These are phyloP conservation scores for Peribolospora kevripleyi DNA, from an alignment of 768 basidiomycete species.

Conservation along the genomic window DNA sequence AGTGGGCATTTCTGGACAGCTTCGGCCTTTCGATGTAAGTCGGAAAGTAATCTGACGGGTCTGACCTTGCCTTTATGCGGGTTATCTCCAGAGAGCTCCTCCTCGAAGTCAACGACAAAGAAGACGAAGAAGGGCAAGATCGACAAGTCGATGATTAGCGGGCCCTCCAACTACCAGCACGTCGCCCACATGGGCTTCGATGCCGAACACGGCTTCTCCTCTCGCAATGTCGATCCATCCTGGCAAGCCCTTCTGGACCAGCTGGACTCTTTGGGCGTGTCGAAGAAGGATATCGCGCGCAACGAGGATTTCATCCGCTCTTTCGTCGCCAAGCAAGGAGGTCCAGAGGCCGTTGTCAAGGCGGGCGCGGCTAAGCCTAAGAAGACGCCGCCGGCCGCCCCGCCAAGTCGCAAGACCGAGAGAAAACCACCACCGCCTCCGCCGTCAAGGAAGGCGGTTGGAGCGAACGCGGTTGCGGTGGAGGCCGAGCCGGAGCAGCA, in stretches of 20 bases:
- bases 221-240: slow-evolving; percentile 63
- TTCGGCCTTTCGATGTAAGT: slow-evolving; percentile 5
- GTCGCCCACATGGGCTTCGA: slow-evolving; percentile 92
- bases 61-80: neutral
- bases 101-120: slow-evolving; percentile 30
- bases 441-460: slow-evolving; percentile 10
- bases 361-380: slow-evolving; percentile 17
- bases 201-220: slow-evolving; percentile 58
- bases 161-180: slow-evolving; percentile 55
- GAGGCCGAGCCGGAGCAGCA: slow-evolving; percentile 12
- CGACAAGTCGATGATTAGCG: slow-evolving; percentile 80
- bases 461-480: neutral
- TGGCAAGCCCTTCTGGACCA: slow-evolving; percentile 52
- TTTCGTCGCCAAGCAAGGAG: slow-evolving; percentile 37
- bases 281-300: slow-evolving; percentile 35
- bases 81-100: neutral
- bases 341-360: slow-evolving; percentile 15
- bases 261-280: slow-evolving; percentile 39
- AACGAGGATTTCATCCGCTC: slow-evolving; percentile 77
- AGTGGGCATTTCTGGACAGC: neutral
- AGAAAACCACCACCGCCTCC: slow-evolving; percentile 30
- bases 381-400: slow-evolving; percentile 21
- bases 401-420: slow-evolving; percentile 16
- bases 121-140: slow-evolving; percentile 48
- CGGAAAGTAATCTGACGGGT: neutral